Conservation (phyloP, 2,329 filamentous ascomycete species). For the Volutella citrinella region DNA sequence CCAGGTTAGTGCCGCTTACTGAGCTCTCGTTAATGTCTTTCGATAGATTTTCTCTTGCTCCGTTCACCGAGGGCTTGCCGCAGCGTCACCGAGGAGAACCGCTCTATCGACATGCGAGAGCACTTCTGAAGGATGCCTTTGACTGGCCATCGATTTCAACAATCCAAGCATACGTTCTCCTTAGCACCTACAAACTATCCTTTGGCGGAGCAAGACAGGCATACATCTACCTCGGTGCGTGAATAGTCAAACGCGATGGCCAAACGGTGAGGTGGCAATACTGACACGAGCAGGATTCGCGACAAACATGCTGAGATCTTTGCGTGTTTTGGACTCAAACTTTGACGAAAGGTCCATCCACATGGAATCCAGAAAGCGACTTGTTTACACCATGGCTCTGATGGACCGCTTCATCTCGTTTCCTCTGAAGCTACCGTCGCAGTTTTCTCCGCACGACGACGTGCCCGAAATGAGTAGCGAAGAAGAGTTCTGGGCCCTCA, state of each 20-base stretch:
- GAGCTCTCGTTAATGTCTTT: no score
- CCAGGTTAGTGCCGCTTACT: no score
- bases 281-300: background rate
- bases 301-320: background rate
- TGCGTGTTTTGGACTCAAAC: background rate
- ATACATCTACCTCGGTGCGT: slow-evolving; percentile 1
- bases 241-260: background rate
- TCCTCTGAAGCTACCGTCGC: background rate
- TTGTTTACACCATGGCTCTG: background rate
- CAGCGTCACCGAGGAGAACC: slow-evolving; percentile 2
- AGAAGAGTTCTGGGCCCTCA: background rate
- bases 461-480: background rate
- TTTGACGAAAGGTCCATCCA: background rate
- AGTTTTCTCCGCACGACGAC: background rate
- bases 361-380: background rate
- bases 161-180: slow-evolving; percentile 2
- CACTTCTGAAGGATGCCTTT: background rate
- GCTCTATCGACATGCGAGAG: slow-evolving; percentile 1
- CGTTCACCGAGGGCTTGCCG: slow-evolving; percentile 1
- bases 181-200: slow-evolving; percentile 2
- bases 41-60: slow-evolving; percentile 2
- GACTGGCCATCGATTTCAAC: slow-evolving; percentile 2
- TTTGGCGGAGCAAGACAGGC: slow-evolving; percentile 4
- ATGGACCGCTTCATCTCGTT: background rate
- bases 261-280: no score